These are phyloP conservation scores for Blastocystis sp. DNA, from an alignment of 352 stramenopile genomes.

Conservation along the genomic window DNA sequence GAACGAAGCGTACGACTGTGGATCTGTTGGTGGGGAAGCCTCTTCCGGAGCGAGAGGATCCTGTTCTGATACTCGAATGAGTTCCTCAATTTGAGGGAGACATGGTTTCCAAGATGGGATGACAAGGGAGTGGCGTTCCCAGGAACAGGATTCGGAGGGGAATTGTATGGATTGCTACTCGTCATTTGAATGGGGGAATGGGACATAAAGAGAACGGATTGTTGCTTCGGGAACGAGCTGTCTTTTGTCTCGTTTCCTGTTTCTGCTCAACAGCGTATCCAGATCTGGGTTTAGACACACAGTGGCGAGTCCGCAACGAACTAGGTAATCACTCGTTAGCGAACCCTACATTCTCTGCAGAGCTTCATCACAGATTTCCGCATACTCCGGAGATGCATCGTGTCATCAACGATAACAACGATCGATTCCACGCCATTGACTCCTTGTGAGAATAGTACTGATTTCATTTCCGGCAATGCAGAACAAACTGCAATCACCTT, in stretches of 20 bases:
- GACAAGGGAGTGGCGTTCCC: not conserved
- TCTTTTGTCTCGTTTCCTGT: not conserved
- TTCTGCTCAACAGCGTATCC: not conserved
- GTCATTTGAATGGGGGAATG: not conserved
- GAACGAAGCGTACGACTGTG: not conserved
- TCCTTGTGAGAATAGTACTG: not conserved
- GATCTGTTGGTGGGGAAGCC: not conserved
- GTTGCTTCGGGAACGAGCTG: not conserved
- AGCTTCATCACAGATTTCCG: slow-evolving; percentile 21
- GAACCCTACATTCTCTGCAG: not conserved
- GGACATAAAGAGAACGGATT: not conserved
- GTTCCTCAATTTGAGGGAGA: not conserved
- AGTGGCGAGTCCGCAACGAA: not conserved
- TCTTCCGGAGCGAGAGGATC: not conserved
- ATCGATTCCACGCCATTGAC: not conserved
- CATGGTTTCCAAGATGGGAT: not conserved
- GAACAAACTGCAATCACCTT: not conserved
- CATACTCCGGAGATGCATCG: slow-evolving; percentile 25
- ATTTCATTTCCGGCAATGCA: not conserved
- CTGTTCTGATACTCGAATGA: not conserved
- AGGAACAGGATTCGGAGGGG: not conserved
- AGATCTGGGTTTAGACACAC: not conserved
- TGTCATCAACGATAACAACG: slow-evolving; percentile 2
- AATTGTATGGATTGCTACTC: not conserved
- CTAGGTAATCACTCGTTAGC: not conserved